Conservation (phyloP, 2,329 filamentous ascomycete genomes). For the Colletotrichum spinosum region DNA sequence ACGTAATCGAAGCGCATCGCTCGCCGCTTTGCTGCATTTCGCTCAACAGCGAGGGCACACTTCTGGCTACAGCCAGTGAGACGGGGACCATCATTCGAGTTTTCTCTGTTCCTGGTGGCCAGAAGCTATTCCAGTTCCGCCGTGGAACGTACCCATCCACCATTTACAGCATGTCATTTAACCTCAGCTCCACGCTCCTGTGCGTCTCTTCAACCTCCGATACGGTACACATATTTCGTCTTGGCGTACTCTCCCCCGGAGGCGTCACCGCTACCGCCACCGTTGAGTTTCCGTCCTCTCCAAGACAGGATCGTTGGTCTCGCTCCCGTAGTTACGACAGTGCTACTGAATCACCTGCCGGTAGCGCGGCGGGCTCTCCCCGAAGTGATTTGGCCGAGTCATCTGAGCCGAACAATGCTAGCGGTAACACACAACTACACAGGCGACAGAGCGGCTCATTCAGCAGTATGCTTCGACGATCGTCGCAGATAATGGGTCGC, state of each 20-base stretch:
- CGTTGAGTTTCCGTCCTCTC: constrained; percentile 53
- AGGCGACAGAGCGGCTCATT: constrained; percentile 79
- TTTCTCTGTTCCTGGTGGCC: constrained; percentile 89
- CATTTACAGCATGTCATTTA: constrained; percentile 99
- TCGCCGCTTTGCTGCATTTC: constrained; percentile 91
- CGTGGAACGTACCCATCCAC: constrained; percentile 94
- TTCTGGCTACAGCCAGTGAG: constrained; percentile 94
- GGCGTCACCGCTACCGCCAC: constrained; percentile 48
- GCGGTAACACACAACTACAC: constrained; percentile 45
- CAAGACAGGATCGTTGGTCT: constrained; percentile 63
- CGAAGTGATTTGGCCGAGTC: constrained; percentile 60
- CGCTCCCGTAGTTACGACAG: constrained; percentile 67
- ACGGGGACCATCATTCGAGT: constrained; percentile 98
- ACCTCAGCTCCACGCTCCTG: constrained; percentile 89
- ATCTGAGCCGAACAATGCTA: constrained; percentile 43
- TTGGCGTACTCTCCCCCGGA: constrained; percentile 63
- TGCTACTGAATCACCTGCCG: constrained; percentile 61
- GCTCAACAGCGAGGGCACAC: constrained; percentile 90
- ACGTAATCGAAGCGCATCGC: constrained; percentile 94
- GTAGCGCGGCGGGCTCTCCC: constrained; percentile 56
- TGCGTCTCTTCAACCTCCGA: constrained; percentile 97
- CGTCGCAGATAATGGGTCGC: constrained; percentile 92
- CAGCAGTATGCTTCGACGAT: constrained; percentile 90
- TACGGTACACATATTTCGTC: constrained; percentile 95
- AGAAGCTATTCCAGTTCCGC: constrained; percentile 96